Conservation (phyloP, 2,329 filamentous ascomycete genomes). For the Penicillium sp. region DNA sequence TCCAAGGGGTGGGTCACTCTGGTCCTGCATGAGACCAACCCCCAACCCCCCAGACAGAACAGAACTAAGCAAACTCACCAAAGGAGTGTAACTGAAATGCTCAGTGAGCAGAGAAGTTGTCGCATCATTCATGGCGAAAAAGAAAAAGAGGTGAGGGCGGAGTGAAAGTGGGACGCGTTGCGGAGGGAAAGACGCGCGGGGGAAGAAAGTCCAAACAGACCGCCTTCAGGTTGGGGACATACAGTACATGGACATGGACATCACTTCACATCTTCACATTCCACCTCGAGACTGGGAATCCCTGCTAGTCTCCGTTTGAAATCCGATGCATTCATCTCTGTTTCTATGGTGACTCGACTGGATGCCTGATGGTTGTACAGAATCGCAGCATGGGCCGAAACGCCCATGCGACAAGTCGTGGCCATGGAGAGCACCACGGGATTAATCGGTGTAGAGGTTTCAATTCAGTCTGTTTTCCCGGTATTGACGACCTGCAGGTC, state of each 20-base stretch:
- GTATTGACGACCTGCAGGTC: conserved; percentile 8
- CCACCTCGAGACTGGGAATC: not conserved
- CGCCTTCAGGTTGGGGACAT: conserved; percentile 10
- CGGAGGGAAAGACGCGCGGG: conserved; percentile 22
- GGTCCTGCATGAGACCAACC: too few relatives aligned
- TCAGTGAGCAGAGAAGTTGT: conserved; percentile 77
- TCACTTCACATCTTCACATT: not conserved
- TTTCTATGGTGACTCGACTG: not conserved
- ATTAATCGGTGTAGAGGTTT: not conserved
- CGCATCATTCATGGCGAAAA: conserved; percentile 47
- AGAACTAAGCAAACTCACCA: conserved; percentile 61
- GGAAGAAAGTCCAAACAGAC: conserved; percentile 10
- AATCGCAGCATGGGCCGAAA: conserved; percentile 1
- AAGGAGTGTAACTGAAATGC: conserved; percentile 91
- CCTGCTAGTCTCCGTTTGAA: conserved; percentile 1
- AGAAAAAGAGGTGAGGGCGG: not conserved
- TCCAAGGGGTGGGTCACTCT: conserved; percentile 11
- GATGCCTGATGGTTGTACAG: conserved; percentile 9
- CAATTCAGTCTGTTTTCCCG: not conserved
- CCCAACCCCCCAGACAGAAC: too few relatives aligned
- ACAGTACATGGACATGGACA: too few relatives aligned
- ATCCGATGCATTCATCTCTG: too few relatives aligned
- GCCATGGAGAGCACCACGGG: not conserved
- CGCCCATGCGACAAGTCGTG: conserved; percentile 1
- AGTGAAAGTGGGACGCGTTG: conserved; percentile 16